These are phyloP conservation scores for Ilyonectria destructans DNA, from an alignment of 2,329 filamentous ascomycete species.

Conservation along the genomic window DNA sequence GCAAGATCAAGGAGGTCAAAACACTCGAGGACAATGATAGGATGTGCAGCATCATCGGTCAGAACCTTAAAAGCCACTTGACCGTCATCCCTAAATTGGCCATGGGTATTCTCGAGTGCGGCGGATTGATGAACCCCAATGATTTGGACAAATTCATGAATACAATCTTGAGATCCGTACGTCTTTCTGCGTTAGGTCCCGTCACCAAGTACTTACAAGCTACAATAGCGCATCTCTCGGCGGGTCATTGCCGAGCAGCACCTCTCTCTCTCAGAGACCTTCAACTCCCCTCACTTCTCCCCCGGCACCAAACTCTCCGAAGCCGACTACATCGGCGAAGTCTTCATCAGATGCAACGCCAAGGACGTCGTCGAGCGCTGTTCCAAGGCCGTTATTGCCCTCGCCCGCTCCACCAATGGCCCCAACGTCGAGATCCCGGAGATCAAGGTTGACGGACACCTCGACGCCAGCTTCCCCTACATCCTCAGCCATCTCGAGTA, in stretches of 20 bases:
- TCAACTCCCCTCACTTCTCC: constrained; percentile 91
- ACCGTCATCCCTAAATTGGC: constrained; percentile 94
- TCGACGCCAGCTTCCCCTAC: constrained; percentile 94
- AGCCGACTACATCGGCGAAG: constrained; percentile 93
- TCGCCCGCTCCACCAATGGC: constrained; percentile 84
- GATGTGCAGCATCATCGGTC: constrained; percentile 85
- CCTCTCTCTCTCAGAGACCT: constrained; percentile 94
- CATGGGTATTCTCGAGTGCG: constrained; percentile 94
- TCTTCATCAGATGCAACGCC: constrained; percentile 94
- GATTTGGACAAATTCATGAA: constrained; percentile 97
- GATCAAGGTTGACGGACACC: constrained; percentile 87
- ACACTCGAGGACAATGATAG: constrained; percentile 90
- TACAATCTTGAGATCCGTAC: constrained; percentile 88
- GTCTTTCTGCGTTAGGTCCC: constrained; percentile 48
- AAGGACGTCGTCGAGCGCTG: constrained; percentile 91
- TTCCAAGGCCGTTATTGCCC: constrained; percentile 80
- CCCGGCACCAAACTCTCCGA: constrained; percentile 81
- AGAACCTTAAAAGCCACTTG: constrained; percentile 88
- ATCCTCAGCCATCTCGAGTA: constrained; percentile 97
- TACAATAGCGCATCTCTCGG: constrained; percentile 85
- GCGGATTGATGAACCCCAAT: constrained; percentile 83
- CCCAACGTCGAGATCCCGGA: constrained; percentile 81
- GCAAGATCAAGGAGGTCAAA: constrained; percentile 87
- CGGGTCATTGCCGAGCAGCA: constrained; percentile 98
- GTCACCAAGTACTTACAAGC: constrained; percentile 30